Conservation (phyloP, 768 basidiomycete species). For the Pholiota microspora region DNA sequence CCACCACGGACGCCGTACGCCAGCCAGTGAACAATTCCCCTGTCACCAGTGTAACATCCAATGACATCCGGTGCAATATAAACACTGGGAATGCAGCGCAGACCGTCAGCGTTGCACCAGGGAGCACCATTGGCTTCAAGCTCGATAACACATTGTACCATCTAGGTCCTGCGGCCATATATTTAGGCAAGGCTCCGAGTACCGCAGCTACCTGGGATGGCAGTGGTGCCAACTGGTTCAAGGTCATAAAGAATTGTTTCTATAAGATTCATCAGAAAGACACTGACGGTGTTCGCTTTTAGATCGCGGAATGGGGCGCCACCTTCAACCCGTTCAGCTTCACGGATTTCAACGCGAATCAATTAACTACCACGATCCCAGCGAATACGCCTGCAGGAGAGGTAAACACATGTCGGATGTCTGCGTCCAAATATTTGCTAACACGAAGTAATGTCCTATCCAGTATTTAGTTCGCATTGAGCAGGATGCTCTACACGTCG, state of each 20-base stretch:
- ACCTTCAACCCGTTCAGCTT: slow-evolving; percentile 31
- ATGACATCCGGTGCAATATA: slow-evolving; percentile 32
- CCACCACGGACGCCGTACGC: slow-evolving; percentile 23
- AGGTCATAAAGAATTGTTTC: slow-evolving; percentile 31
- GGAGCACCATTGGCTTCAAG: slow-evolving; percentile 33
- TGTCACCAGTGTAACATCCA: slow-evolving; percentile 2
- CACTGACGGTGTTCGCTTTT: background rate
- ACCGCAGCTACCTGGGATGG: slow-evolving; percentile 41
- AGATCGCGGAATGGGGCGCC: slow-evolving; percentile 38
- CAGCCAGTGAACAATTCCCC: background rate
- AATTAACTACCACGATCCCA: slow-evolving; percentile 38
- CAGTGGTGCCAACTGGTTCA: slow-evolving; percentile 47
- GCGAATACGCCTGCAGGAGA: slow-evolving; percentile 35
- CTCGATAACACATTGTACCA: slow-evolving; percentile 39
- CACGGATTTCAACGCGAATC: slow-evolving; percentile 22
- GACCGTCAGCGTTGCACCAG: slow-evolving; percentile 33
- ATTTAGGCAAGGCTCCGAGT: slow-evolving; percentile 43
- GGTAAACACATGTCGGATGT: no score
- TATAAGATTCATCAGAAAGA: background rate
- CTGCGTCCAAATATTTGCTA: no score
- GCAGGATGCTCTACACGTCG: slow-evolving; percentile 40
- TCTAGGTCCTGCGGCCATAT: slow-evolving; percentile 39
- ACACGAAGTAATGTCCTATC: background rate
- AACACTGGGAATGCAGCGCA: slow-evolving; percentile 28
- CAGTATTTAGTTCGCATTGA: slow-evolving; percentile 43